Evolutionary conservation across 352 stramenopile species (phyloP), one percentile per base, ranked within the genome.

Genomic region (Phytophthora brassicae): DNA sequence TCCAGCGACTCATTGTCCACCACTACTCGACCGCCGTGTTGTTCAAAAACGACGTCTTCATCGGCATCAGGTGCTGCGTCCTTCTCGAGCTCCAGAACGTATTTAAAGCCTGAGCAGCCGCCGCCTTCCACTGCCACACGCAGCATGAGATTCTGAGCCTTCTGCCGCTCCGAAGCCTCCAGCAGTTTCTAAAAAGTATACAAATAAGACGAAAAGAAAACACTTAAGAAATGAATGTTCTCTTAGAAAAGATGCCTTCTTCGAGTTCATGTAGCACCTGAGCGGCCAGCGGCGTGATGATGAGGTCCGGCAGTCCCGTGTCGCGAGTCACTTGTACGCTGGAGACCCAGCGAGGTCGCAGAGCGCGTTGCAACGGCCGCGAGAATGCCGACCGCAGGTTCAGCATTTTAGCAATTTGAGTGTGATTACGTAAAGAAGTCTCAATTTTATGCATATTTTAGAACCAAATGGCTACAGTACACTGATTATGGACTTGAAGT

Each of bases 51-150:
- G 35, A 76, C 62, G 44, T 76, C 68, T 14, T 74, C 59, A 38
- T 96, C 85, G 7, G 80, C 83, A 20, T 75, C 68, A 17, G 77
- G 72, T 5, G 62, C 41, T 31, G 67, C 60, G 33, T 79, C 60
- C 38, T 76, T 81, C 72, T 97, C 92, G 58, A 97, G 89, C 50
- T 89, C 81, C 64, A 97, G 95, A 6, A 87, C 79, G 72, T 98
- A 98, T 73, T 97, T 84, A 64, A 98, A 98, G 16, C 94, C 94
- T 8, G 86, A 97, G 80, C 94, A 98, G 44, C 94, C 94, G 50
- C 94, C 94, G 52, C 89, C 89, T 60, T 98, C 90, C 12, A 98
- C 92, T 2, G 79, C 80, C 28, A 98, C 75, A 39, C 94, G 88
- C 50, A 98, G 80, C 75, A 89, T 88, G 22, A 89, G 45, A 26